Percentiles rank a stretch among this genome's conserved stretches.
Evolutionary conservation across 768 basidiomycete species (phyloP).

Genomic region (Tubosaeta sp.): DNA sequence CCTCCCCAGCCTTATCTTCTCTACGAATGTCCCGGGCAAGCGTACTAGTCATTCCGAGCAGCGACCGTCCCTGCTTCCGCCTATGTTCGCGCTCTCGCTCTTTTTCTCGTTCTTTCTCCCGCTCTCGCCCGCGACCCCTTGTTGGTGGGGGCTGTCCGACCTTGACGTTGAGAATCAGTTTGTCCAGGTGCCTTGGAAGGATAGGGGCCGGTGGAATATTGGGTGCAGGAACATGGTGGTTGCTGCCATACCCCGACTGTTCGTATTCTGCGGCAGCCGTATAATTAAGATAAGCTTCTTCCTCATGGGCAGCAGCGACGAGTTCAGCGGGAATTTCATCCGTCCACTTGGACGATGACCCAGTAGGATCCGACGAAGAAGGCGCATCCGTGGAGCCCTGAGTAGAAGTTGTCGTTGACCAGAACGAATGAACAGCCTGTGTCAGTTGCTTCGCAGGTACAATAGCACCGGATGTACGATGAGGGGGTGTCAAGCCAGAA

Average conservation of each 20-base stretch:
- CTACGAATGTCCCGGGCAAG: constrained; percentile 26
- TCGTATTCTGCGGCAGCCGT: constrained; percentile 31
- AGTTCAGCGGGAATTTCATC: constrained; percentile 73
- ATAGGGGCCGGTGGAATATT: constrained; percentile 84
- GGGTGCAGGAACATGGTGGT: constrained; percentile 52
- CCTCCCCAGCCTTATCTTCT: constrained; percentile 20
- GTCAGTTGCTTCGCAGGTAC: constrained; percentile 24
- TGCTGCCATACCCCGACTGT: constrained; percentile 34
- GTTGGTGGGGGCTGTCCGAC: constrained; percentile 30
- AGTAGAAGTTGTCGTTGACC: constrained; percentile 37
- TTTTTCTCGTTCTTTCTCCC: constrained; percentile 34
- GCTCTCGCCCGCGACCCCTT: constrained; percentile 32
- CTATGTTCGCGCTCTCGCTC: constrained; percentile 30
- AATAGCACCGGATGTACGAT: constrained; percentile 33
- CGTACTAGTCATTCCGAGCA: constrained; percentile 35
- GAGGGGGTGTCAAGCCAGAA: constrained; percentile 31
- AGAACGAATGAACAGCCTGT: constrained; percentile 38
- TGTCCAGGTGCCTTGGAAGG: constrained; percentile 88
- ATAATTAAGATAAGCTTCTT: constrained; percentile 66
- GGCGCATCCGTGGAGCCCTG: constrained; percentile 28
- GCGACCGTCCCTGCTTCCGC: constrained; percentile 29
- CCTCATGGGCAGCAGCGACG: constrained; percentile 73
- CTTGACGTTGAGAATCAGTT: constrained; percentile 77
- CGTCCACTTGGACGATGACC: constrained; percentile 57
- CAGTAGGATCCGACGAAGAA: constrained; percentile 29